Evolutionary conservation across 2,329 filamentous ascomycete species (phyloP).

Genomic region (Chrysosporium keratinophilum): DNA sequence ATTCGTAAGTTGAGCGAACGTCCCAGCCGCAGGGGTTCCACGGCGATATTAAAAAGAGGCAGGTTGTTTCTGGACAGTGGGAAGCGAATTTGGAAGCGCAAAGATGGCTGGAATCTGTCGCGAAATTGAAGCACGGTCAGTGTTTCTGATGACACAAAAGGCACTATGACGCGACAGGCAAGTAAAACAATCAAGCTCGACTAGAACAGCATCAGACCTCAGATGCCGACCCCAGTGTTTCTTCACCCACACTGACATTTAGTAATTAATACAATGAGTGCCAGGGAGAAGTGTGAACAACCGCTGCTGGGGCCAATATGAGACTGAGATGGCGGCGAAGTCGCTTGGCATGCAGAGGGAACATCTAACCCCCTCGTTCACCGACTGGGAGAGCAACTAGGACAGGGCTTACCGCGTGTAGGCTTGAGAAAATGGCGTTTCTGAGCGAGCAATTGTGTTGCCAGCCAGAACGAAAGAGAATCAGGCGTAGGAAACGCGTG

Average conservation of each 20-base stretch:
- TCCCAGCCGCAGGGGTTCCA: neutral
- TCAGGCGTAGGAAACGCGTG: neutral
- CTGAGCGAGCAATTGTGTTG: conserved; percentile 1
- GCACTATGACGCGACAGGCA: neutral
- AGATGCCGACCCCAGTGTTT: neutral
- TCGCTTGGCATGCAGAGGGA: conserved; percentile 23
- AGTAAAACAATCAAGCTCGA: neutral
- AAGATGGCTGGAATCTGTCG: conserved; percentile 3
- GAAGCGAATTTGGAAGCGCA: neutral
- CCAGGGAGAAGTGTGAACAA: neutral
- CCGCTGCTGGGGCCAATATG: neutral
- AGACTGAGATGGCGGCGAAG: conserved; percentile 28
- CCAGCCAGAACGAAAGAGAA: neutral
- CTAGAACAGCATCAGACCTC: neutral
- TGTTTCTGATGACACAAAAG: conserved; percentile 4
- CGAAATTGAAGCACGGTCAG: conserved; percentile 1
- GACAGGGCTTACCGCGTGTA: neutral
- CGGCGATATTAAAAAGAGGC: neutral
- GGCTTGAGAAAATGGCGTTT: neutral
- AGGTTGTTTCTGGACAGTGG: neutral
- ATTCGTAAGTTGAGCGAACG: conserved; percentile 1
- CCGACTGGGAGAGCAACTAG: neutral
- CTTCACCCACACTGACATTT: neutral
- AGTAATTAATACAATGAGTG: neutral
- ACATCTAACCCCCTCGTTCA: conserved; percentile 12